Percentiles rank a stretch among this genome's conserved stretches.
Evolutionary conservation across 192 early-diverging fungal species (phyloP).

Genomic region (Linnemannia elongata): DNA sequence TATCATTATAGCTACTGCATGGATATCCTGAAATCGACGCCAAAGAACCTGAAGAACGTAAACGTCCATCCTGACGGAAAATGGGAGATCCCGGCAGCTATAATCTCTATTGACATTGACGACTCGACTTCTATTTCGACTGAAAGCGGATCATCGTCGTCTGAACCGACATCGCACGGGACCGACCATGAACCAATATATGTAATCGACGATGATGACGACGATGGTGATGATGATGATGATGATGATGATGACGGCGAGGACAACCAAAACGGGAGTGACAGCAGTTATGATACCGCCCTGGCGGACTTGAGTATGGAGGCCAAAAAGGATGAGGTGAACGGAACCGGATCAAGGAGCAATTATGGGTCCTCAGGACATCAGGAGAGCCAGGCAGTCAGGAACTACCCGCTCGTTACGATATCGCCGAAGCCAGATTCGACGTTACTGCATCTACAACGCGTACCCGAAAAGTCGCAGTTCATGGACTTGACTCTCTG

Average conservation of each 20-base stretch:
- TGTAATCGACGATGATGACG: conserved; percentile 55
- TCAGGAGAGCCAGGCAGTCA: conserved; percentile 8
- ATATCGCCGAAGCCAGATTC: not conserved
- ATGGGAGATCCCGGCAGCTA: conserved; percentile 38
- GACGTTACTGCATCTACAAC: not conserved
- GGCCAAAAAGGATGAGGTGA: not conserved
- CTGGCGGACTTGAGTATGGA: not conserved
- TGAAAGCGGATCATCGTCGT: not conserved
- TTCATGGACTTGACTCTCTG: not conserved
- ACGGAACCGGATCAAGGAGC: not conserved
- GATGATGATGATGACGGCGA: conserved; percentile 24
- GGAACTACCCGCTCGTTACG: not conserved
- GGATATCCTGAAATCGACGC: conserved; percentile 53
- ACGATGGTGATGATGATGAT: conserved; percentile 29
- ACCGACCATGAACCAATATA: conserved; percentile 19
- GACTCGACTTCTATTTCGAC: not conserved
- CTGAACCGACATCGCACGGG: not conserved
- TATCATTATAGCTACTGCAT: conserved; percentile 51
- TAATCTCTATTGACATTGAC: not conserved
- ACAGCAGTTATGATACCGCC: not conserved
- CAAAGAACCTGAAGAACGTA: conserved; percentile 56
- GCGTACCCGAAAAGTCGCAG: not conserved
- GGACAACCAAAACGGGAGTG: not conserved
- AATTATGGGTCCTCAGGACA: not conserved
- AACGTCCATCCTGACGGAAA: conserved; percentile 59